phyloP scores from a whole-genome alignment of 768 basidiomycete genomes.

The Leccinum fibrillosum region DNA sequence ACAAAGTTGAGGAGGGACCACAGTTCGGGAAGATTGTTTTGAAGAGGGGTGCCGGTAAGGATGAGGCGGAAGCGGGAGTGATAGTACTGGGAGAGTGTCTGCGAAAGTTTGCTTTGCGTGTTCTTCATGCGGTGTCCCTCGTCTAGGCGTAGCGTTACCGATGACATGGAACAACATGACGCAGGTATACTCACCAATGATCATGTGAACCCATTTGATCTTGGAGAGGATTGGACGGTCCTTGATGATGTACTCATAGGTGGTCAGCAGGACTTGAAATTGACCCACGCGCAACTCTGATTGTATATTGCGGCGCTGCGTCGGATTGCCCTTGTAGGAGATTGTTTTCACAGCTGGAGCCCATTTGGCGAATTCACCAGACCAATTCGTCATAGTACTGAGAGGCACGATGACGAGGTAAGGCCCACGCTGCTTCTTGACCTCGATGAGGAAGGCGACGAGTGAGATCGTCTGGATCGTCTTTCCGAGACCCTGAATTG shows the following conservation, averaged over 20 bases:
- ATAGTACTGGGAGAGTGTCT: constrained; percentile 90
- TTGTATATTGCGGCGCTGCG: constrained; percentile 76
- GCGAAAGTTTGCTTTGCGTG: constrained; percentile 82
- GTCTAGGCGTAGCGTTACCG: constrained; percentile 41
- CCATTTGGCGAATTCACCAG: constrained; percentile 97
- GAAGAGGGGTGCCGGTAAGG: constrained; percentile 91
- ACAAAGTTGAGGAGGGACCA: constrained; percentile 97
- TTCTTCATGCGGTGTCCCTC: constrained; percentile 99
- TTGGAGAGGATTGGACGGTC: constrained; percentile 88
- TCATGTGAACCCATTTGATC: constrained; percentile 96
- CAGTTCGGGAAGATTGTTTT: constrained; percentile 95
- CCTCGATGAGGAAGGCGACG: constrained; percentile 91
- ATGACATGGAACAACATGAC: neutral
- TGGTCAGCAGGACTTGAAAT: constrained; percentile 92
- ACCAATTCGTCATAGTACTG: constrained; percentile 97
- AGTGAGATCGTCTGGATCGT: constrained; percentile 94
- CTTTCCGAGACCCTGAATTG: constrained; percentile 82
- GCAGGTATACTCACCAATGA: constrained; percentile 61
- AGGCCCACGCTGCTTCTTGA: constrained; percentile 86
- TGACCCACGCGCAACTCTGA: constrained; percentile 71
- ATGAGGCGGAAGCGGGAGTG: constrained; percentile 92
- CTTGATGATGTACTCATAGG: constrained; percentile 97
- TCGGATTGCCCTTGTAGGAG: constrained; percentile 90
- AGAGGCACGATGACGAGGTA: constrained; percentile 95
- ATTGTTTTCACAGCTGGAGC: constrained; percentile 77